Percentiles rank a stretch among this genome's conserved stretches.
Conservation (phyloP, 1,284 basidiomycete species). For the Xerocomus amazonicus region DNA sequence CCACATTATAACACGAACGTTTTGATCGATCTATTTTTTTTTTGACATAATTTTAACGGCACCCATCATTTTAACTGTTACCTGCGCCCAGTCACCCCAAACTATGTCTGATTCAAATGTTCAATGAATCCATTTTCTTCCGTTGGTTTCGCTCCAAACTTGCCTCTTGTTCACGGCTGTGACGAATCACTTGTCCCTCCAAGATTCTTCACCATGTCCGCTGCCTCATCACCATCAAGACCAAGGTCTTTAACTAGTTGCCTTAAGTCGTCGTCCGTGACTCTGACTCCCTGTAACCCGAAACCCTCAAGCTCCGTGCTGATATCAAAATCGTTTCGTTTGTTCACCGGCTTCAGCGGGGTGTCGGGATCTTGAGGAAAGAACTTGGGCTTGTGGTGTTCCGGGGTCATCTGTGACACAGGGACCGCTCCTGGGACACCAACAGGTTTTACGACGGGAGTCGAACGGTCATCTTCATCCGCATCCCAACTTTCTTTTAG, state of each 20-base stretch:
- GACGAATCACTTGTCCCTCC: constrained; percentile 20
- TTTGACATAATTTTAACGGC: too few species aligned
- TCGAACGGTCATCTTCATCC: constrained; percentile 52
- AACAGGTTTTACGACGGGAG: constrained; percentile 52
- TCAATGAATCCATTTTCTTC: too few species aligned
- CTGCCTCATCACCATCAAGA: constrained; percentile 67
- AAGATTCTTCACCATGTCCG: constrained; percentile 62
- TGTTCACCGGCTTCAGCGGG: constrained; percentile 52
- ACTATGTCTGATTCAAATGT: too few species aligned
- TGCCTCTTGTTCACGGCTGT: neutral
- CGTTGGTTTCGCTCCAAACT: too few species aligned
- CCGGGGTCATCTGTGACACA: constrained; percentile 75
- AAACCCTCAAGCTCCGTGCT: constrained; percentile 62
- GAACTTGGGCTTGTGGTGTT: constrained; percentile 57
- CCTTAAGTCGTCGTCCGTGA: constrained; percentile 68
- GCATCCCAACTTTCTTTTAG: constrained; percentile 64
- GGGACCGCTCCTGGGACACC: constrained; percentile 74
- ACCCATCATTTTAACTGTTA: too few species aligned
- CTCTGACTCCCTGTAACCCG: constrained; percentile 70
- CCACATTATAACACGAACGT: too few species aligned
- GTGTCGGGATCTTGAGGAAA: constrained; percentile 47
- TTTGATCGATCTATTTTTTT: too few species aligned
- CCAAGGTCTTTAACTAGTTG: constrained; percentile 70
- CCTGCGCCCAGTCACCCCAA: too few species aligned
- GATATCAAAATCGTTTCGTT: constrained; percentile 55